phyloP scores from a whole-genome alignment of 2,329 filamentous ascomycete genomes.

The Colletotrichum sp. region DNA sequence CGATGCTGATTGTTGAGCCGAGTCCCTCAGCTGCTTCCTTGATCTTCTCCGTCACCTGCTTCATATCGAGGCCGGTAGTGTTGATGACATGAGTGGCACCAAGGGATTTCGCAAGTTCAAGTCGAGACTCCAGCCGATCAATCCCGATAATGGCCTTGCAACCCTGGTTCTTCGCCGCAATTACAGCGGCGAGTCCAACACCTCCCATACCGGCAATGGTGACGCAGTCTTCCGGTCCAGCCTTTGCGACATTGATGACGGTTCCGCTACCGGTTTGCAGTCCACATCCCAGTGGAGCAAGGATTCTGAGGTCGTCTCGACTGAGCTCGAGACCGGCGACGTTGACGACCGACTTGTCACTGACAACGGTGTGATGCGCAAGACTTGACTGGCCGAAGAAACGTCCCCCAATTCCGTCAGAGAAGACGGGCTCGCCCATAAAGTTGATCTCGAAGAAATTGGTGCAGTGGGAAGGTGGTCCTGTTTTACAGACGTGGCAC shows the following conservation, averaged over 20 bases:
- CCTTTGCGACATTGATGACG: constrained; percentile 35
- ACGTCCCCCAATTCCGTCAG: constrained; percentile 20
- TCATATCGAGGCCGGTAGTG: constrained; percentile 21
- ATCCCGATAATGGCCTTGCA: constrained; percentile 31
- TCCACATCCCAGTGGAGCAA: constrained; percentile 39
- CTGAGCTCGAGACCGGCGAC: constrained; percentile 13
- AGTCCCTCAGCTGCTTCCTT: constrained; percentile 46
- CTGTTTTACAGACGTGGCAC: constrained; percentile 52
- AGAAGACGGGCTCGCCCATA: constrained; percentile 15
- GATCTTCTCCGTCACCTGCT: constrained; percentile 30
- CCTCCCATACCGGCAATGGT: constrained; percentile 37
- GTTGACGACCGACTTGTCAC: constrained; percentile 31
- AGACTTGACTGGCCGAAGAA: constrained; percentile 42
- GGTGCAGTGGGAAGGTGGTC: constrained; percentile 51
- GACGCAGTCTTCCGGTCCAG: constrained; percentile 27
- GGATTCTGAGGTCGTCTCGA: constrained; percentile 28
- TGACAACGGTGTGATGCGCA: constrained; percentile 31
- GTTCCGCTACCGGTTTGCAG: constrained; percentile 41
- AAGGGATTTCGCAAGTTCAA: constrained; percentile 29
- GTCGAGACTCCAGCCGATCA: constrained; percentile 23
- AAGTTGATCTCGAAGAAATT: constrained; percentile 56
- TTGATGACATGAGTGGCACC: constrained; percentile 37
- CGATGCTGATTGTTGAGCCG: constrained; percentile 50
- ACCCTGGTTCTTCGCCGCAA: constrained; percentile 31
- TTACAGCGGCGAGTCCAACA: constrained; percentile 38